These are phyloP conservation scores for Ceratocystis huliohia DNA, from an alignment of 2,329 filamentous ascomycete species.

Conservation along the genomic window DNA sequence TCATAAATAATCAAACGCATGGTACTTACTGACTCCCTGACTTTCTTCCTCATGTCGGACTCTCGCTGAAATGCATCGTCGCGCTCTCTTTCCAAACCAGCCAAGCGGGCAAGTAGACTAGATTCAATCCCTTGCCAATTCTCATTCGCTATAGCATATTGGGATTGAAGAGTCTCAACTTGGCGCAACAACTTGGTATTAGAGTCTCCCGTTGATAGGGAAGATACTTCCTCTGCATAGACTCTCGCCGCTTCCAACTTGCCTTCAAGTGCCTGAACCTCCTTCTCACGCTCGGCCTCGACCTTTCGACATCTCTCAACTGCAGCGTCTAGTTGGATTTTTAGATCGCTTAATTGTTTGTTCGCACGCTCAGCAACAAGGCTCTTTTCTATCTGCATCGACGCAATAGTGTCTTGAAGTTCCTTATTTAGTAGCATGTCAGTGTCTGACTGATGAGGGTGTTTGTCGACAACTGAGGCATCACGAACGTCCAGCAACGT, in stretches of 20 bases:
- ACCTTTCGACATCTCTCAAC: slow-evolving; percentile 54
- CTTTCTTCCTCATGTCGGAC: slow-evolving; percentile 76
- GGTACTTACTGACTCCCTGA: slow-evolving; percentile 62
- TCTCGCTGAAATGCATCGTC: slow-evolving; percentile 77
- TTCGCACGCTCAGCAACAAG: slow-evolving; percentile 53
- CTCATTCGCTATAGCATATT: slow-evolving; percentile 85
- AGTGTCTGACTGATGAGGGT: slow-evolving; percentile 30
- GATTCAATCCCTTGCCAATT: slow-evolving; percentile 97
- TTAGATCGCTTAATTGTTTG: slow-evolving; percentile 56
- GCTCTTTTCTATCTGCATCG: slow-evolving; percentile 68
- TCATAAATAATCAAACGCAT: background rate
- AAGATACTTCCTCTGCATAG: slow-evolving; percentile 78
- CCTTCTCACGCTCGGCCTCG: slow-evolving; percentile 69
- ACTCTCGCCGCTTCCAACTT: slow-evolving; percentile 80
- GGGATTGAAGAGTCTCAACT: slow-evolving; percentile 87
- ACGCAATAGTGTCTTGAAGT: slow-evolving; percentile 44
- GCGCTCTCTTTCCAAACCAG: slow-evolving; percentile 73
- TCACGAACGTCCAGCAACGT: slow-evolving; percentile 55
- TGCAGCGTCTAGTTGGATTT: slow-evolving; percentile 59
- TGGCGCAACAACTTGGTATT: slow-evolving; percentile 85
- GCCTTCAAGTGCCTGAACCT: slow-evolving; percentile 65
- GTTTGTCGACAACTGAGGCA: slow-evolving; percentile 51
- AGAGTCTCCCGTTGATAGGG: slow-evolving; percentile 65
- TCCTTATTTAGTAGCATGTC: slow-evolving; percentile 43
- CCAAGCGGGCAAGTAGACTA: slow-evolving; percentile 64